Conservation (phyloP, 1,284 basidiomycete genomes). For the Marasmius tenuissimus region DNA sequence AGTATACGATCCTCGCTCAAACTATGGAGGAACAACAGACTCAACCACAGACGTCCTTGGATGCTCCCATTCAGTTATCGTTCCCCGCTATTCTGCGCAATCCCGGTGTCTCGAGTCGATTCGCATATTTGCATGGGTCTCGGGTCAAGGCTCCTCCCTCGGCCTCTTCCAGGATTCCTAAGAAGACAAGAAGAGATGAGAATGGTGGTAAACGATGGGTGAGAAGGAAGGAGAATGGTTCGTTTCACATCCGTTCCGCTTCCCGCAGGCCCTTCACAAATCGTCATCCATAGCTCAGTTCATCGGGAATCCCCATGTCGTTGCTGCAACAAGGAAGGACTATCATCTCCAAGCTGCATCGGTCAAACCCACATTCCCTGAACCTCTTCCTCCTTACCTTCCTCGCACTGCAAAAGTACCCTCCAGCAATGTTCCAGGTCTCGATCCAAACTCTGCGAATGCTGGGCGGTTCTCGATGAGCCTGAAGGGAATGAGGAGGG, state of each 20-base stretch:
- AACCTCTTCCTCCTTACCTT: conserved; percentile 69
- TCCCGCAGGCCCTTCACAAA: not conserved
- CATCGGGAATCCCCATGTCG: conserved; percentile 67
- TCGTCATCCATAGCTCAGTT: conserved; percentile 53
- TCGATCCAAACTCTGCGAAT: conserved; percentile 56
- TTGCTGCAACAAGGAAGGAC: conserved; percentile 58
- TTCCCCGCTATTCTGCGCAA: conserved; percentile 71
- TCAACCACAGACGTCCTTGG: not conserved
- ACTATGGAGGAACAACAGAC: not conserved
- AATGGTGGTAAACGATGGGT: conserved; percentile 77
- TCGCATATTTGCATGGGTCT: conserved; percentile 45
- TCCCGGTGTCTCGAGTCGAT: conserved; percentile 49
- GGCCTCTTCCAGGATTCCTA: conserved; percentile 18
- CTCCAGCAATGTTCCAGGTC: conserved; percentile 33
- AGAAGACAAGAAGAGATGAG: conserved; percentile 49
- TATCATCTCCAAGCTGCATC: conserved; percentile 44
- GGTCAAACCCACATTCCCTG: conserved; percentile 64
- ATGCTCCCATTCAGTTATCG: conserved; percentile 53
- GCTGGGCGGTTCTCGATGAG: conserved; percentile 76
- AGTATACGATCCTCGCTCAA: not conserved
- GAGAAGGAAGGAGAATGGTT: conserved; percentile 75
- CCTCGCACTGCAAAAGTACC: conserved; percentile 59
- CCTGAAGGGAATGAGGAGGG: conserved; percentile 69
- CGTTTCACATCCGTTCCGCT: conserved; percentile 18
- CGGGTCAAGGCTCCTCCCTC: conserved; percentile 12